phyloP scores from a whole-genome alignment of 805 yeast genomes.

The Barnettozyma salicaria region DNA sequence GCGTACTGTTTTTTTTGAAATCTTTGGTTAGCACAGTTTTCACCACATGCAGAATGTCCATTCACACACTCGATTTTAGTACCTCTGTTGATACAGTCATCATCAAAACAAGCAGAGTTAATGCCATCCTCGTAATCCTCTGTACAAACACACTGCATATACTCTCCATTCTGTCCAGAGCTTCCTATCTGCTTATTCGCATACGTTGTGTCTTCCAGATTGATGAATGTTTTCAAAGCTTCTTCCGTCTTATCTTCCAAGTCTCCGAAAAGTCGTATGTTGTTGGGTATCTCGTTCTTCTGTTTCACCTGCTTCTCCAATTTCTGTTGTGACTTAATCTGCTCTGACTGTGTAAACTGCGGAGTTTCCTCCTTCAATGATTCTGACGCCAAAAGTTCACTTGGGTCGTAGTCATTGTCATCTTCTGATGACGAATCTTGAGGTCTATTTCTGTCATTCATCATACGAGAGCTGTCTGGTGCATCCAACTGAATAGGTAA shows the following conservation, averaged over 20 bases:
- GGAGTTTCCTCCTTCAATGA: constrained; percentile 14
- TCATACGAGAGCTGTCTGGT: not conserved
- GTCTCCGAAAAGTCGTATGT: constrained; percentile 25
- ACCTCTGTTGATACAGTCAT: constrained; percentile 86
- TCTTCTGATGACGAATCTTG: constrained; percentile 8
- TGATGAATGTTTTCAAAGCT: constrained; percentile 54
- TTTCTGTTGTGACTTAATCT: constrained; percentile 16
- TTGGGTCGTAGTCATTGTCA: constrained; percentile 20
- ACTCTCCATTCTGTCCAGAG: constrained; percentile 66
- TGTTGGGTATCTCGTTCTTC: constrained; percentile 20
- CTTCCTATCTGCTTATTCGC: constrained; percentile 55
- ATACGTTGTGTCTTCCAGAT: constrained; percentile 56
- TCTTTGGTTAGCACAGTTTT: constrained; percentile 77
- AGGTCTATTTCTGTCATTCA: too few species aligned
- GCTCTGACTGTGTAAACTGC: constrained; percentile 17
- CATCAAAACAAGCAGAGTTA: constrained; percentile 73
- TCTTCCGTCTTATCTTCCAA: constrained; percentile 59
- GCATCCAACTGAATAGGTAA: not conserved
- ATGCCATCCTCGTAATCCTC: constrained; percentile 41
- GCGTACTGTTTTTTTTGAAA: constrained; percentile 78
- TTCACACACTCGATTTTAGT: constrained; percentile 89
- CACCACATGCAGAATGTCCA: constrained; percentile 64
- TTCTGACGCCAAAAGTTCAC: too few species aligned
- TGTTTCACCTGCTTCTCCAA: constrained; percentile 13
- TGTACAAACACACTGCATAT: constrained; percentile 86